Evolutionary conservation across 371 early-diverging fungal species (phyloP).

Genomic region (Mucor saturninus): DNA sequence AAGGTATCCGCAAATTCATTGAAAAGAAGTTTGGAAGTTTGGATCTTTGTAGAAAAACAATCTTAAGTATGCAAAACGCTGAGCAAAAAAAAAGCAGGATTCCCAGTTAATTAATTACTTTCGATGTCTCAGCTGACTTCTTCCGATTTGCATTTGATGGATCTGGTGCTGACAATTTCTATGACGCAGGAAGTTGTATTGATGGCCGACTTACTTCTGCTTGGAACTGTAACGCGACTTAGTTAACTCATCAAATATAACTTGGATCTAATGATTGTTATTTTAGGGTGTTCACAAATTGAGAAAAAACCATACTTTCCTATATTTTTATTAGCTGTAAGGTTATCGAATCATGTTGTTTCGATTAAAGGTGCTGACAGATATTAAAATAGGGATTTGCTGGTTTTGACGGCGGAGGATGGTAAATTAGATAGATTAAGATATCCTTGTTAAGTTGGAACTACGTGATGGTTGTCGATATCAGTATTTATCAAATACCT

Average conservation of each 20-base stretch:
- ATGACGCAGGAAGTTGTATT: constrained; percentile 96
- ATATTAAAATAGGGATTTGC: constrained; percentile 61
- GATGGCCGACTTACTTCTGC: constrained; percentile 94
- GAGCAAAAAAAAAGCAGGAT: neutral
- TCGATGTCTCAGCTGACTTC: constrained; percentile 71
- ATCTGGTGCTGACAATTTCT: constrained; percentile 93
- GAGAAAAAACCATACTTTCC: constrained; percentile 95
- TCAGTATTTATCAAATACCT: no score
- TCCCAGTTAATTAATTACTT: neutral
- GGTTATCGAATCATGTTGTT: neutral
- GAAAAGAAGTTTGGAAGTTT: constrained; percentile 71
- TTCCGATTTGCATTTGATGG: constrained; percentile 97
- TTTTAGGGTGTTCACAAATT: constrained; percentile 80
- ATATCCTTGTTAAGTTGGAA: no score
- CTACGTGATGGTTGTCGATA: no score
- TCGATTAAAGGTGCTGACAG: no score
- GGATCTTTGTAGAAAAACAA: constrained; percentile 66
- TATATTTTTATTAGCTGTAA: constrained; percentile 81
- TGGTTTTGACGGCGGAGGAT: constrained; percentile 79
- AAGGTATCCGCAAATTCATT: constrained; percentile 67
- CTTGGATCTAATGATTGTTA: neutral
- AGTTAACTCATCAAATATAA: neutral
- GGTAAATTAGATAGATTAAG: constrained; percentile 19
- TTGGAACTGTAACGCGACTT: constrained; percentile 81
- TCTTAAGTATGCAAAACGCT: constrained; percentile 51